Conservation (phyloP, 139 green algal species). For the Coelastrella sp. region DNA sequence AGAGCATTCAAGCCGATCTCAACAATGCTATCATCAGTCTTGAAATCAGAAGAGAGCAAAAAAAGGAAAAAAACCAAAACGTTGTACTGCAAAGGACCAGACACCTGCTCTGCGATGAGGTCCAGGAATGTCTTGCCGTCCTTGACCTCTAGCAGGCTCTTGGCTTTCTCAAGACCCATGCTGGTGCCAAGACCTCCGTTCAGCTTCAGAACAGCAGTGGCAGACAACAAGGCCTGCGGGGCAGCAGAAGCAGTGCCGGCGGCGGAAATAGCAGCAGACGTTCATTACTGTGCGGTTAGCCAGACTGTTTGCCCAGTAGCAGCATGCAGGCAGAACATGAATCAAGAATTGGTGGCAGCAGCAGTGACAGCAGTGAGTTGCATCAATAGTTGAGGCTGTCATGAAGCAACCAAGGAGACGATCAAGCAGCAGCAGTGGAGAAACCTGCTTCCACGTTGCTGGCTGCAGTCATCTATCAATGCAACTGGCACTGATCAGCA, state of each 20-base stretch:
- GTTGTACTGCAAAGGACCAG: background rate
- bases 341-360: too few species aligned
- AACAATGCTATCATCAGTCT: too few species aligned
- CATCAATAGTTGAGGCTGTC: too few species aligned
- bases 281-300: background rate
- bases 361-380: too few species aligned
- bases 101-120: constrained; percentile 90
- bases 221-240: constrained; percentile 64
- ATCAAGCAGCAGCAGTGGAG: too few species aligned
- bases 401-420: too few species aligned
- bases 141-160: constrained; percentile 88
- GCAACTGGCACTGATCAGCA: background rate
- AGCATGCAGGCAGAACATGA: background rate
- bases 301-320: background rate
- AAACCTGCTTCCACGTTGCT: too few species aligned
- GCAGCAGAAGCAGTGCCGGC: background rate
- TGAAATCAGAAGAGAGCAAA: too few species aligned
- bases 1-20: too few species aligned
- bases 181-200: constrained; percentile 93
- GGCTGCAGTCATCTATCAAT: background rate
- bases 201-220: constrained; percentile 93
- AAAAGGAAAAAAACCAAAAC: background rate
- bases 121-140: constrained; percentile 94
- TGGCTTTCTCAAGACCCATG: constrained; percentile 96
- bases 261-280: background rate